Conservation (phyloP, 257 asterid species). For the Orobanche coerulescens region DNA sequence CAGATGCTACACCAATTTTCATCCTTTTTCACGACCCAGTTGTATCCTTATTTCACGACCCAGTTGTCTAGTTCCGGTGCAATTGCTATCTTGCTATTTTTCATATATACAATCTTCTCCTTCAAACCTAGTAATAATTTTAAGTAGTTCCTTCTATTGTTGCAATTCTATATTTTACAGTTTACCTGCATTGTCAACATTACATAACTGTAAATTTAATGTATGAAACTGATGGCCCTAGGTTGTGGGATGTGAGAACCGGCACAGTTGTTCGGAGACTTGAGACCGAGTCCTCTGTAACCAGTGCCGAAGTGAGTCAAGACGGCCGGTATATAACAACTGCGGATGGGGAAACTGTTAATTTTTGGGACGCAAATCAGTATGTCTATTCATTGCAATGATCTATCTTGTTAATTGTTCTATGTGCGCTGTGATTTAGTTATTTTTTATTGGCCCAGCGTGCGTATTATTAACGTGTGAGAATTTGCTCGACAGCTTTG, state of each 20-base stretch:
- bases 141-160: not conserved
- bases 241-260: slow-evolving; percentile 97
- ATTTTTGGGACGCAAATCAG: slow-evolving; percentile 99
- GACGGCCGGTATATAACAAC: slow-evolving; percentile 94
- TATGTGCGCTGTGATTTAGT: not conserved
- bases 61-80: not conserved
- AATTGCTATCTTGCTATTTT: not conserved
- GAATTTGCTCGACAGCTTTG: slow-evolving; percentile 47
- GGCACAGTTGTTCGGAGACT: slow-evolving; percentile 81
- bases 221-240: slow-evolving; percentile 21
- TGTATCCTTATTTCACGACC: not conserved
- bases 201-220: not conserved
- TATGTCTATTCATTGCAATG: slow-evolving; percentile 25
- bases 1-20: too few relatives aligned
- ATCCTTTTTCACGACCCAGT: too few relatives aligned
- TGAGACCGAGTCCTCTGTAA: slow-evolving; percentile 75
- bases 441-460: not conserved
- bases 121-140: not conserved
- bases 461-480: not conserved
- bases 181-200: not conserved
- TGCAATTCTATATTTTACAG: not conserved
- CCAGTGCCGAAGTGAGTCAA: slow-evolving; percentile 96
- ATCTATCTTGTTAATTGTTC: not conserved
- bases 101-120: not conserved
- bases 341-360: slow-evolving; percentile 79